Evolutionary conservation across 805 yeast genomes (phyloP).

Genomic region (Schwanniomyces pseudopolymorphus): DNA sequence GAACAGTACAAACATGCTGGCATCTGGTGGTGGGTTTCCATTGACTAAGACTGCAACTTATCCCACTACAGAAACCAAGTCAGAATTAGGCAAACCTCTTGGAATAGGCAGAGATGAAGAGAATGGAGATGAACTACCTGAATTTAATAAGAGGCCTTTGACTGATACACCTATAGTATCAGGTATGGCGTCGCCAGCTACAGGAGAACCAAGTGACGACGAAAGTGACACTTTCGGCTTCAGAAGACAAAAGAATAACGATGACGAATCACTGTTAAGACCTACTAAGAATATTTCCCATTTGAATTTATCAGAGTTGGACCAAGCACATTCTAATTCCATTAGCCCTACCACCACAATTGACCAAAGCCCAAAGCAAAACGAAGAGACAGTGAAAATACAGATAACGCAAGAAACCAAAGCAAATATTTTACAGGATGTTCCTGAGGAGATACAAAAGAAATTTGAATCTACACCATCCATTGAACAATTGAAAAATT

Average conservation of each 20-base stretch:
- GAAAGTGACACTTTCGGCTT: slow-evolving; percentile 9
- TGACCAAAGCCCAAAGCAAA: background rate
- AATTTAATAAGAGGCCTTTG: slow-evolving; percentile 68
- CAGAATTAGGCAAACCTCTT: slow-evolving; percentile 12
- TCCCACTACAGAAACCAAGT: slow-evolving; percentile 13
- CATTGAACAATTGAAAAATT: slow-evolving; percentile 35
- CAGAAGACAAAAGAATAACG: slow-evolving; percentile 10
- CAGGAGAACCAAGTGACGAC: slow-evolving; percentile 27
- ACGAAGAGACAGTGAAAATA: slow-evolving; percentile 2
- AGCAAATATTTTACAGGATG: slow-evolving; percentile 32
- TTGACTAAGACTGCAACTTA: slow-evolving; percentile 15
- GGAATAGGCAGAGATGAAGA: slow-evolving; percentile 10
- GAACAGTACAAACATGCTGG: background rate
- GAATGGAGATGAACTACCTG: slow-evolving; percentile 37
- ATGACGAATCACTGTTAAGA: slow-evolving; percentile 12
- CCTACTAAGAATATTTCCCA: slow-evolving; percentile 35
- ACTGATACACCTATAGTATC: slow-evolving; percentile 74
- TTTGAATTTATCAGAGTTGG: slow-evolving; percentile 35
- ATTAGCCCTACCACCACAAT: slow-evolving; percentile 12
- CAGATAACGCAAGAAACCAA: slow-evolving; percentile 20
- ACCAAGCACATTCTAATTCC: slow-evolving; percentile 10
- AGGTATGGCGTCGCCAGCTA: slow-evolving; percentile 52
- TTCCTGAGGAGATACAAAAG: slow-evolving; percentile 33
- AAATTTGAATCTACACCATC: slow-evolving; percentile 42
- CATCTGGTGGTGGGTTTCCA: slow-evolving; percentile 4